Evolutionary conservation across 23 red algal genomes (phyloP).

Genomic region (Gracilaria domingensis): DNA sequence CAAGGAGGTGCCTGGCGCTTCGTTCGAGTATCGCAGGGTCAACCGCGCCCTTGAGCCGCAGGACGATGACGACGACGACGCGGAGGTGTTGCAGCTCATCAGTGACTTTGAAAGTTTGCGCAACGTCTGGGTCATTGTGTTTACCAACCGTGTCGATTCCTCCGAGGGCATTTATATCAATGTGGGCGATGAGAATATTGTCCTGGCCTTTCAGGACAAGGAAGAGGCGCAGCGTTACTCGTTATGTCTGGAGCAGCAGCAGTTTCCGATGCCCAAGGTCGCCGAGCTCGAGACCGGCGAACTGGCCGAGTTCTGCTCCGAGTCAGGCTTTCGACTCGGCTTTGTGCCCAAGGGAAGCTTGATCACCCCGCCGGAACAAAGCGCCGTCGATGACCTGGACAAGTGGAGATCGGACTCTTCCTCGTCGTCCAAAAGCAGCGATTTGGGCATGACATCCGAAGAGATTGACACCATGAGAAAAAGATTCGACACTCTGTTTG

Average conservation of each 20-base stretch:
- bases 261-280: slow-evolving; percentile 77
- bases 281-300: slow-evolving; percentile 51
- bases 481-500: slow-evolving; percentile 53
- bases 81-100: slow-evolving; percentile 34
- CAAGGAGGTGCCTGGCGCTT: not conserved
- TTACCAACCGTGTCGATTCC: slow-evolving; percentile 42
- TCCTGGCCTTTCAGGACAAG: slow-evolving; percentile 86
- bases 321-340: slow-evolving; percentile 70
- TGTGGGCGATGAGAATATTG: slow-evolving; percentile 76
- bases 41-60: not conserved
- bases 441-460: slow-evolving; percentile 7
- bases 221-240: slow-evolving; percentile 88
- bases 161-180: slow-evolving; percentile 84
- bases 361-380: slow-evolving; percentile 75
- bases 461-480: slow-evolving; percentile 62
- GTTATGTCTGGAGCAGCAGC: slow-evolving; percentile 72
- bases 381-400: slow-evolving; percentile 66
- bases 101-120: slow-evolving; percentile 26
- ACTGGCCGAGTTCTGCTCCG: slow-evolving; percentile 76
- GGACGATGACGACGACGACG: slow-evolving; percentile 8
- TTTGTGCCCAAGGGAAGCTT: slow-evolving; percentile 81
- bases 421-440: not conserved
- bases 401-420: slow-evolving; percentile 49
- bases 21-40: not conserved
- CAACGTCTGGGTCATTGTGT: slow-evolving; percentile 82